A percentile compares a stretch with the other conserved stretches of the same genome.
phyloP scores from a whole-genome alignment of 768 basidiomycete genomes.

The Neoboletus subvelutipes region DNA sequence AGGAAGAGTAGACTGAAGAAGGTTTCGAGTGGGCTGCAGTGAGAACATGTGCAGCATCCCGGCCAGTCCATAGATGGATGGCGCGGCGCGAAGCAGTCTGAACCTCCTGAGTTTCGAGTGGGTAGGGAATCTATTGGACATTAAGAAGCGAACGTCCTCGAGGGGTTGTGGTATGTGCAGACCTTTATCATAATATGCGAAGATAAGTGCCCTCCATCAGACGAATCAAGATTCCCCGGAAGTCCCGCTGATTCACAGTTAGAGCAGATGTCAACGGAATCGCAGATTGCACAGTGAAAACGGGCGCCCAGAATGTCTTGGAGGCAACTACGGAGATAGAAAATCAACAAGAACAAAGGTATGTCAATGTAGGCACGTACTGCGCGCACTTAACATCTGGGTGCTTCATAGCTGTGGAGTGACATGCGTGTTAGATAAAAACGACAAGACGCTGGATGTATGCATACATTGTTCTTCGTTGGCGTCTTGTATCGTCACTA shows the following conservation, averaged over 20 bases:
- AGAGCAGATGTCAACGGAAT: slow-evolving; percentile 79
- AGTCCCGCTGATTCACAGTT: slow-evolving; percentile 87
- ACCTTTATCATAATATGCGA: slow-evolving; percentile 97
- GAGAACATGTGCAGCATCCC: slow-evolving; percentile 67
- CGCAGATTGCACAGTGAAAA: slow-evolving; percentile 91
- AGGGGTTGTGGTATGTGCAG: not conserved
- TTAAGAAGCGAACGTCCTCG: not conserved
- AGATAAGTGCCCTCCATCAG: slow-evolving; percentile 75
- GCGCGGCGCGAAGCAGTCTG: slow-evolving; percentile 75
- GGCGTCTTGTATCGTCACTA: slow-evolving; percentile 35
- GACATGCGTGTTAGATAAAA: slow-evolving; percentile 3
- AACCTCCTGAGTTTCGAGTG: slow-evolving; percentile 70
- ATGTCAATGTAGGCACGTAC: slow-evolving; percentile 45
- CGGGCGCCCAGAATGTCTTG: slow-evolving; percentile 89
- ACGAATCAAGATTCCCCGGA: slow-evolving; percentile 76
- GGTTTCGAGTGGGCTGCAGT: slow-evolving; percentile 49
- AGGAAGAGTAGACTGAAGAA: slow-evolving; percentile 59
- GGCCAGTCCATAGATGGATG: slow-evolving; percentile 69
- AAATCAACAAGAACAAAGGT: not conserved
- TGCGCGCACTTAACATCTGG: slow-evolving; percentile 83
- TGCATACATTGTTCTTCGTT: slow-evolving; percentile 63
- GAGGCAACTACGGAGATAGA: slow-evolving; percentile 58
- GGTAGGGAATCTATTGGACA: slow-evolving; percentile 72
- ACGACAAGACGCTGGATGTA: not conserved
- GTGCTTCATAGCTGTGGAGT: slow-evolving; percentile 63